Base-by-base conservation (phyloP, 2,329 filamentous ascomycete genomes). In the Fonsecaea multimorphosa region DNA sequence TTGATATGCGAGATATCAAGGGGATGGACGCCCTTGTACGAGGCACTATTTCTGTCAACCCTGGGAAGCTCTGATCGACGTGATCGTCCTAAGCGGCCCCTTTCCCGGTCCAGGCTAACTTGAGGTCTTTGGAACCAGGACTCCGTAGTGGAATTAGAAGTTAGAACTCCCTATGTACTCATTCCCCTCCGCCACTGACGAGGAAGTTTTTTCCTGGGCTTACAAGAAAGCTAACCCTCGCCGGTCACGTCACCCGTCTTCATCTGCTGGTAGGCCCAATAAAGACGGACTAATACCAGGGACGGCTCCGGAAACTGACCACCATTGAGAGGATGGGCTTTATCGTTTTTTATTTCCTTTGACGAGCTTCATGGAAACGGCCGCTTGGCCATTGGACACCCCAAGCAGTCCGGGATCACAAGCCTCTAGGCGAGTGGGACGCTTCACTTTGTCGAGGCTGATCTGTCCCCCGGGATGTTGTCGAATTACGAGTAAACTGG, bases 51-150 rank as follows among this genome's bases (percentile, higher is more conserved):
- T 51, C 9, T 36, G 16, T 16, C 58, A 55, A 31, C 53, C 58
- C 53, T 61, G 34, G 38, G 40, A 61, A 46, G 38, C 36, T 49
- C 57, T 65, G 66, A 68, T 68, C 65, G 65, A 63, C 65, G 31
- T 58, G 65, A 67, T 67, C 65, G 38, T 61, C 63, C 66, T 36
- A 58, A 64, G 60, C 57, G 63, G 63, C 38, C 63, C 52, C 44
- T 51, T 34, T 31, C 32, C 61, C 65, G 61, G 65, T 49, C 53
- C 56, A 49, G 19, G 56, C 56, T 58, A 58, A 58, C 56, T 31
- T 2, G 31, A 54, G 31, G 51, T 54, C 5, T 31, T 54, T 54
- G 51, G 51, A 54, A 16, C 51, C 31, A 31, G 51, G 51, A 40
- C 38, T 40, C 38, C 38, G 38, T 40, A 40, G 38, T 40, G 38